A percentile compares a stretch with the other conserved stretches of the same genome.
Evolutionary conservation across 2,329 filamentous ascomycete species (phyloP).

Genomic region (Trichoderma koningiopsis): DNA sequence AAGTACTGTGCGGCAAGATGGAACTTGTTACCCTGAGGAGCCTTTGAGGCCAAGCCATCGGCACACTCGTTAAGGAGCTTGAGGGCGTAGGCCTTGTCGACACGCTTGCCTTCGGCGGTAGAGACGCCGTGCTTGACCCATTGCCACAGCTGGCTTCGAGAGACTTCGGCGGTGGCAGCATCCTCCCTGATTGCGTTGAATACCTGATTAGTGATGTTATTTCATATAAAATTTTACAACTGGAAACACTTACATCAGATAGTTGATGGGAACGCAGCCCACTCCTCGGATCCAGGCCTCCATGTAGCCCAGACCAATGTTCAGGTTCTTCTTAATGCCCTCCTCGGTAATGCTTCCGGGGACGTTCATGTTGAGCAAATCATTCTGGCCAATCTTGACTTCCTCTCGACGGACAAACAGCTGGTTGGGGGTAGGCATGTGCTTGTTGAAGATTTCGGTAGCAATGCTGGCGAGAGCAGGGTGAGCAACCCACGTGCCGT

Average conservation of each 20-base stretch:
- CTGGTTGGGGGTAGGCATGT: conserved; percentile 99
- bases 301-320: conserved; percentile 97
- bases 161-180: conserved; percentile 94
- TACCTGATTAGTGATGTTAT: conserved; percentile 16
- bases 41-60: conserved; percentile 71
- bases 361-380: conserved; percentile 97
- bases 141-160: conserved; percentile 93
- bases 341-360: conserved; percentile 89
- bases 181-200: conserved; percentile 64
- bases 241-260: conserved; percentile 69
- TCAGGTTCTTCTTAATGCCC: conserved; percentile 95
- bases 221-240: background rate
- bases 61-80: conserved; percentile 85
- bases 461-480: conserved; percentile 88
- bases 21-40: conserved; percentile 87
- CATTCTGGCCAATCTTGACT: conserved; percentile 80
- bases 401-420: conserved; percentile 89
- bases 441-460: conserved; percentile 90
- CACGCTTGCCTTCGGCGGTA: conserved; percentile 84
- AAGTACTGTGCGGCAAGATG: conserved; percentile 92
- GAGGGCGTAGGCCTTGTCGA: conserved; percentile 90
- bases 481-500: conserved; percentile 96
- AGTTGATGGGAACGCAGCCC: conserved; percentile 97
- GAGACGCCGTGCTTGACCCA: conserved; percentile 76
- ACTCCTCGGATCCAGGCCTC: conserved; percentile 95